phyloP scores from a whole-genome alignment of 371 early-diverging fungal species.

The Syncephalis fuscata region DNA sequence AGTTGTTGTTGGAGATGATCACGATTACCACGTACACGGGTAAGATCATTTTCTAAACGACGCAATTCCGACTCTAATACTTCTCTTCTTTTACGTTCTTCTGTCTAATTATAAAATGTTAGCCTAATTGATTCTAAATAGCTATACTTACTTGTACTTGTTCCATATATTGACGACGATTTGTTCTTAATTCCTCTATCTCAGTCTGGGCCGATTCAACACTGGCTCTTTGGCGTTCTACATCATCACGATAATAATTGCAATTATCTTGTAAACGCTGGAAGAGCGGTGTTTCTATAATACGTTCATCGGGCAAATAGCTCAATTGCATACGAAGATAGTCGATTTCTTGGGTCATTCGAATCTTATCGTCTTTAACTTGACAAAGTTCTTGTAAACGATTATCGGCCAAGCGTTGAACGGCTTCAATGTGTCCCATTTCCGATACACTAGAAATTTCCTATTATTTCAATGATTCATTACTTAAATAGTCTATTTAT shows the following conservation, averaged over 20 bases:
- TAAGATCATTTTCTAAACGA: conserved; percentile 52
- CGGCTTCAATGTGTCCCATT: too few relatives aligned
- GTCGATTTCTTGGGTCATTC: conserved; percentile 1
- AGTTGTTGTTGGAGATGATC: conserved; percentile 55
- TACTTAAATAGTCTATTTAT: too few relatives aligned
- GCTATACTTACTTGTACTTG: conserved; percentile 23
- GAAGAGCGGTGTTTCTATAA: conserved; percentile 17
- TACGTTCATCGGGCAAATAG: conserved; percentile 18
- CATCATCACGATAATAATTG: background rate
- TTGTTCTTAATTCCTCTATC: conserved; percentile 48
- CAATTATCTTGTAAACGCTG: conserved; percentile 17
- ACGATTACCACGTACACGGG: conserved; percentile 58
- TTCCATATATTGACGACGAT: conserved; percentile 33
- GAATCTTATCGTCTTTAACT: conserved; percentile 1
- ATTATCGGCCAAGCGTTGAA: background rate
- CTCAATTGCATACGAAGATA: conserved; percentile 5
- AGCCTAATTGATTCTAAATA: conserved; percentile 17
- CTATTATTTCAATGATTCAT: too few relatives aligned
- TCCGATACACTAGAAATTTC: too few relatives aligned
- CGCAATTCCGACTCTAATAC: conserved; percentile 38
- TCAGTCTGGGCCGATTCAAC: conserved; percentile 42
- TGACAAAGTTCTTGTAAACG: conserved; percentile 8
- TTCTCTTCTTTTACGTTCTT: conserved; percentile 45
- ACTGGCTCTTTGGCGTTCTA: conserved; percentile 16
- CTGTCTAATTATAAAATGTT: conserved; percentile 15